Evolutionary conservation across 345 rosid genomes (phyloP).

Genomic region (Salix koriyanagi): DNA sequence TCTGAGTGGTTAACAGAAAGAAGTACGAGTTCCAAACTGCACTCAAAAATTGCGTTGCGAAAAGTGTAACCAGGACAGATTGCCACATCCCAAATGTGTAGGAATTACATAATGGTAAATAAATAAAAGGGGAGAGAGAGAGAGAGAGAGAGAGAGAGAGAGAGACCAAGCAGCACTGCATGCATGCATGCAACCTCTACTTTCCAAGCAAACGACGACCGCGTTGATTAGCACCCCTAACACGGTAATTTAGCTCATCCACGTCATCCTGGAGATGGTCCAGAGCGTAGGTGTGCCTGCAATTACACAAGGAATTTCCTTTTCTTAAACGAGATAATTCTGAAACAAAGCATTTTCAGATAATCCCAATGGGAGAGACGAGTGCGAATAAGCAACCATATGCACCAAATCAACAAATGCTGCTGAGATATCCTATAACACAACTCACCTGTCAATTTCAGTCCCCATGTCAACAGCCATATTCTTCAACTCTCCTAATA

Average conservation of each 20-base stretch:
- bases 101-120: neutral
- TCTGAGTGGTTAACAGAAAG: neutral
- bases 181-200: constrained; percentile 31
- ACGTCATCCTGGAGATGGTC: constrained; percentile 57
- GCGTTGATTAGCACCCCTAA: constrained; percentile 55
- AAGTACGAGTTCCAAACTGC: neutral
- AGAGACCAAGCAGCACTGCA: too few species aligned
- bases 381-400: neutral
- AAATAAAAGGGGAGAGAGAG: too few species aligned
- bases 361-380: neutral
- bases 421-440: neutral
- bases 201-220: constrained; percentile 70
- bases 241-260: constrained; percentile 64
- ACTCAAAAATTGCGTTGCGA: neutral
- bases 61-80: neutral
- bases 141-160: too few species aligned
- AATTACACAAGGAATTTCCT: neutral
- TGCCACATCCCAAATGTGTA: neutral
- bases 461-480: constrained; percentile 91
- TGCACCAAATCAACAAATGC: too few species aligned
- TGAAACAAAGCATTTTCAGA: neutral
- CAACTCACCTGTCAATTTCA: constrained; percentile 65
- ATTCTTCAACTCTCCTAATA: constrained; percentile 65
- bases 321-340: too few species aligned
- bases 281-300: constrained; percentile 68